These are phyloP conservation scores for Penicillium brevicompactum DNA, from an alignment of 2,329 filamentous ascomycete species.

Conservation along the genomic window DNA sequence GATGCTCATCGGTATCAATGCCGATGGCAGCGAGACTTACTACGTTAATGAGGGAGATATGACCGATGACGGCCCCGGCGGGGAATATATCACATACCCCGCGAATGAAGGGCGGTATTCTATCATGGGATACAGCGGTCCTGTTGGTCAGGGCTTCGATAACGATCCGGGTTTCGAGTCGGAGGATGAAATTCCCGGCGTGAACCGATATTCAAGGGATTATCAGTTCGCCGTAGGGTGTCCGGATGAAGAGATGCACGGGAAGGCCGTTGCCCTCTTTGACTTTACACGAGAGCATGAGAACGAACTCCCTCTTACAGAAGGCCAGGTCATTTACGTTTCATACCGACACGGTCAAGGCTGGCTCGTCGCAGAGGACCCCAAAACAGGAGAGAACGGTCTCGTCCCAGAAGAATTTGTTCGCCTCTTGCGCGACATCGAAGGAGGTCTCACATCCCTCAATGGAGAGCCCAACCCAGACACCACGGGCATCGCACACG, in stretches of 20 bases:
- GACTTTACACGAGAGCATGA: slow-evolving; percentile 95
- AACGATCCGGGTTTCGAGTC: slow-evolving; percentile 39
- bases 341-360: slow-evolving; percentile 95
- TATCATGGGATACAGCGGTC: slow-evolving; percentile 39
- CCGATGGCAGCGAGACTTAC: slow-evolving; percentile 73
- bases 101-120: slow-evolving; percentile 64
- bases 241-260: slow-evolving; percentile 96
- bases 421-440: slow-evolving; percentile 85
- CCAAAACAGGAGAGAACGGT: slow-evolving; percentile 89
- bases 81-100: slow-evolving; percentile 79
- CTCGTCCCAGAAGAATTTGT: slow-evolving; percentile 97
- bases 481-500: slow-evolving; percentile 50
- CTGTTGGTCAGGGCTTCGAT: slow-evolving; percentile 41
- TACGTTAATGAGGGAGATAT: slow-evolving; percentile 70
- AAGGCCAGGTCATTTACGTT: slow-evolving; percentile 95
- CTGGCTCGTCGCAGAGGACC: slow-evolving; percentile 96
- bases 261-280: slow-evolving; percentile 91
- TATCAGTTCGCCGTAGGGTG: slow-evolving; percentile 95
- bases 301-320: slow-evolving; percentile 87
- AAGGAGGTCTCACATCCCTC: slow-evolving; percentile 79
- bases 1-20: slow-evolving; percentile 67
- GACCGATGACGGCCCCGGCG: slow-evolving; percentile 67
- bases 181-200: slow-evolving; percentile 58
- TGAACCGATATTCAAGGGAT: slow-evolving; percentile 78
- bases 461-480: slow-evolving; percentile 54